phyloP scores from a whole-genome alignment of 331 rosid genomes.

The Malus hybrid region DNA sequence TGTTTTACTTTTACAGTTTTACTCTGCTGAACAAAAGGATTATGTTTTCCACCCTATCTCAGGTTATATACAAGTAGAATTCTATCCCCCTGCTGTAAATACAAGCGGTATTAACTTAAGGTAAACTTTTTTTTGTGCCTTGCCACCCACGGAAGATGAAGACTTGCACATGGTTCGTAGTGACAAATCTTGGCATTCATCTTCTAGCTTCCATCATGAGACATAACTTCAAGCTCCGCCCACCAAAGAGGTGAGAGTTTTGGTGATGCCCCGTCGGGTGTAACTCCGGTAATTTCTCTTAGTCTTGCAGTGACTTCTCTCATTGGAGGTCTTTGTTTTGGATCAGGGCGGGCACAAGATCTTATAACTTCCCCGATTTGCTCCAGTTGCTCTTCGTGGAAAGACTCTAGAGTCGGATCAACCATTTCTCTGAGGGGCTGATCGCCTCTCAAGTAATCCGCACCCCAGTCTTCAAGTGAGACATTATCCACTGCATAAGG shows the following conservation, averaged over 20 bases:
- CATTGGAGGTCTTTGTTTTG: conserved; percentile 51
- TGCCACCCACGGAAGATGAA: conserved; percentile 15
- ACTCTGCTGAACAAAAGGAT: not conserved
- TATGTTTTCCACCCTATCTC: conserved; percentile 10
- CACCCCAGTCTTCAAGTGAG: conserved; percentile 61
- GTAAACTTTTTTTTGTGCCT: not conserved
- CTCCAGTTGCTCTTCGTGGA: conserved; percentile 51
- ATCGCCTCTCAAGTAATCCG: conserved; percentile 47
- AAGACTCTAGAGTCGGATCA: conserved; percentile 71
- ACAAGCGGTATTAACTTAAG: not conserved
- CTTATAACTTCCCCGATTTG: conserved; percentile 43
- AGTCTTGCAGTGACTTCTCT: conserved; percentile 48
- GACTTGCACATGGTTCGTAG: not conserved
- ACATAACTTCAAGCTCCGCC: conserved; percentile 92
- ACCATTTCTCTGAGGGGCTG: conserved; percentile 45
- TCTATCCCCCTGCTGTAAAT: not conserved
- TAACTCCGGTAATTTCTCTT: conserved; percentile 64
- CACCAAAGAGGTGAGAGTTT: conserved; percentile 96
- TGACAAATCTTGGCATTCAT: too few relatives aligned
- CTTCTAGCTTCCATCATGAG: conserved; percentile 50
- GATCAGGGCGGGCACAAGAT: conserved; percentile 47
- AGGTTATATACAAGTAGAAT: conserved; percentile 47
- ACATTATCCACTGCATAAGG: conserved; percentile 53
- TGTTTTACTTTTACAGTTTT: not conserved
- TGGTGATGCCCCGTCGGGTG: conserved; percentile 73